Conservation (phyloP, 2,329 filamentous ascomycete genomes). For the Pseudogymnoascus sp. region DNA sequence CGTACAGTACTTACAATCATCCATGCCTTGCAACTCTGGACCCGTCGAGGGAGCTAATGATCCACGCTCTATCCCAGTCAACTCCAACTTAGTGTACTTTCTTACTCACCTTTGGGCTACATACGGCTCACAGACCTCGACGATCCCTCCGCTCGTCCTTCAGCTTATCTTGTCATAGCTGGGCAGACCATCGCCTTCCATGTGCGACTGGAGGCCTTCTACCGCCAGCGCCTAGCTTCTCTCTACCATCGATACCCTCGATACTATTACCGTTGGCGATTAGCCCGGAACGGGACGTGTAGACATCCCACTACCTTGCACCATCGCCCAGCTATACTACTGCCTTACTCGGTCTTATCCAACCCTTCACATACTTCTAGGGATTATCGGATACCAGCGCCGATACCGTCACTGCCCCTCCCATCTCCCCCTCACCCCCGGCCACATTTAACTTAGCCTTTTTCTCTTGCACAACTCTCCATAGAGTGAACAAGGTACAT, state of each 20-base stretch:
- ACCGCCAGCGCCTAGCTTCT: conserved; percentile 8
- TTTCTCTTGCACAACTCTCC: conserved; percentile 3
- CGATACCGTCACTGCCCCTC: conserved; percentile 7
- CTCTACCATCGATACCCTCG: background rate
- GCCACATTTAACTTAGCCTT: conserved; percentile 8
- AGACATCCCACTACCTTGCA: background rate
- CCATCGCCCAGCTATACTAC: background rate
- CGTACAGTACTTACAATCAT: background rate
- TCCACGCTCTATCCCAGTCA: conserved; percentile 1
- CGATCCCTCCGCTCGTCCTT: conserved; percentile 7
- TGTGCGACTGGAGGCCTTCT: conserved; percentile 5
- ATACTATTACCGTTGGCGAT: background rate
- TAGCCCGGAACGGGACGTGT: background rate
- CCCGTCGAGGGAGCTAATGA: conserved; percentile 7
- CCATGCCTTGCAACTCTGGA: background rate
- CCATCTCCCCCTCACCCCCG: conserved; percentile 6
- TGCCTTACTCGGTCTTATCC: conserved; percentile 6
- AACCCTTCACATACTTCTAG: conserved; percentile 3
- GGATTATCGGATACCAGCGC: conserved; percentile 10
- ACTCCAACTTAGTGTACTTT: background rate
- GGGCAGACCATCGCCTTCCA: background rate
- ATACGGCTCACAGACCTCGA: conserved; percentile 7
- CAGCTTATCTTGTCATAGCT: background rate
- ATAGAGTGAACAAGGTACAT: conserved; percentile 2
- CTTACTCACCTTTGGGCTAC: background rate